Percentiles rank a stretch among this genome's conserved stretches.
Evolutionary conservation across 1,139 yeast species (phyloP).

Genomic region (Wickerhamomyces sp.): DNA sequence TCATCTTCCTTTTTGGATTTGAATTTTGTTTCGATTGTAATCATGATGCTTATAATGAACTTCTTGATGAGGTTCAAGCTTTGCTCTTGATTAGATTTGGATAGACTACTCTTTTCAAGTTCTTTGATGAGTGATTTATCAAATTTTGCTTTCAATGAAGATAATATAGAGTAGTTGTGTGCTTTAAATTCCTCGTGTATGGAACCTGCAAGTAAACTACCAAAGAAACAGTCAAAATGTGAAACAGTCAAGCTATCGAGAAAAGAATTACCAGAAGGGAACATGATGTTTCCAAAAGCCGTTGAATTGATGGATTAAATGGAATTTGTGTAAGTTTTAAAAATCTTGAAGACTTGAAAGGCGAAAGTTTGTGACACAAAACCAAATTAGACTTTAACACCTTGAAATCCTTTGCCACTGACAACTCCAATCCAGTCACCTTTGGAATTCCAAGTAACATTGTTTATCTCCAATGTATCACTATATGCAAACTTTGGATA

Average conservation of each 20-base stretch:
- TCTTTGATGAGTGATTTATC: background rate
- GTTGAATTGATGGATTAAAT: no score
- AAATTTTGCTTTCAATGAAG: background rate
- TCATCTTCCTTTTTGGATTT: no score
- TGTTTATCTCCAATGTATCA: conserved; percentile 67
- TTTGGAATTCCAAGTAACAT: conserved; percentile 64
- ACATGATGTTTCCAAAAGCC: no score
- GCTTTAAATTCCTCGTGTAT: background rate
- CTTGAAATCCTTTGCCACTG: conserved; percentile 78
- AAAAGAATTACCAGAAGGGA: no score
- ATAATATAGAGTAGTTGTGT: background rate
- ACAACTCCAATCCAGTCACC: conserved; percentile 85
- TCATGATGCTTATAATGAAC: no score
- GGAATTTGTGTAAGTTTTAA: no score
- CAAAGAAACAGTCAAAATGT: background rate
- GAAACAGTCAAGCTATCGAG: background rate
- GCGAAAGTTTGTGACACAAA: no score
- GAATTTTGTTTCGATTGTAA: no score
- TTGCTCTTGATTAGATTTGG: no score
- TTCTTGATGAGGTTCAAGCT: no score
- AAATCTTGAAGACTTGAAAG: no score
- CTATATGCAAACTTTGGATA: conserved; percentile 51
- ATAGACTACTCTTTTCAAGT: no score
- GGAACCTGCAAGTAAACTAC: background rate
- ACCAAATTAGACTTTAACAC: conserved; percentile 36